A percentile compares a stretch with the other conserved stretches of the same genome.
These are phyloP conservation scores for Hymenoscyphus linearis DNA, from an alignment of 2,329 filamentous ascomycete species.

Conservation along the genomic window DNA sequence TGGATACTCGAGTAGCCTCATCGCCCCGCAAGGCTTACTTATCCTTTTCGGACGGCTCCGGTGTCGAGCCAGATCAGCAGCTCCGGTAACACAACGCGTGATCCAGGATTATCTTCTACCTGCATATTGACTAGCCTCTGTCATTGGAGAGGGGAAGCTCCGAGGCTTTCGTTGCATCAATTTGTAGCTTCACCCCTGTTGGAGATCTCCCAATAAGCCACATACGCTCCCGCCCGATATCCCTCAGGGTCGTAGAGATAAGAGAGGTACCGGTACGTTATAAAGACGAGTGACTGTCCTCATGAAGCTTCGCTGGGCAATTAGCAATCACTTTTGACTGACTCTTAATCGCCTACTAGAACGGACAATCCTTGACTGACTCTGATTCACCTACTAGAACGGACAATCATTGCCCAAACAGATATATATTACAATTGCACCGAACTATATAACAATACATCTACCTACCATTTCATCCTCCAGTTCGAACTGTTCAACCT, in stretches of 20 bases:
- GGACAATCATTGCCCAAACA: no score
- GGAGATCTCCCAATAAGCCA: not conserved
- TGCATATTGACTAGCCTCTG: not conserved
- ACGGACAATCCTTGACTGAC: no score
- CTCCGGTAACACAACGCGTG: not conserved
- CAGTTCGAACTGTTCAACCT: not conserved
- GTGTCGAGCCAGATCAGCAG: conserved; percentile 1
- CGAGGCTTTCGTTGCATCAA: conserved; percentile 1
- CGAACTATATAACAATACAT: no score
- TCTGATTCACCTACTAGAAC: no score
- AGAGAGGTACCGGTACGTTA: not conserved
- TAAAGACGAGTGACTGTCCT: not conserved
- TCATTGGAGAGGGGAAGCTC: conserved; percentile 6
- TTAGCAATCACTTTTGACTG: not conserved
- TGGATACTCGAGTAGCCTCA: not conserved
- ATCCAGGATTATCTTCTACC: not conserved
- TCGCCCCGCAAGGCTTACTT: not conserved
- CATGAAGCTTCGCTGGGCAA: not conserved
- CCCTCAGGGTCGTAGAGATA: not conserved
- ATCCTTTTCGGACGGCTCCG: conserved; percentile 4
- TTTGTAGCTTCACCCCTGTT: not conserved
- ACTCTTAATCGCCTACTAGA: no score
- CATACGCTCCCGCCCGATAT: not conserved
- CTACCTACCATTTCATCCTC: not conserved
- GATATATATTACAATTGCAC: no score